Conservation (phyloP, 208 protist genomes). For the Trypanosoma avium region DNA sequence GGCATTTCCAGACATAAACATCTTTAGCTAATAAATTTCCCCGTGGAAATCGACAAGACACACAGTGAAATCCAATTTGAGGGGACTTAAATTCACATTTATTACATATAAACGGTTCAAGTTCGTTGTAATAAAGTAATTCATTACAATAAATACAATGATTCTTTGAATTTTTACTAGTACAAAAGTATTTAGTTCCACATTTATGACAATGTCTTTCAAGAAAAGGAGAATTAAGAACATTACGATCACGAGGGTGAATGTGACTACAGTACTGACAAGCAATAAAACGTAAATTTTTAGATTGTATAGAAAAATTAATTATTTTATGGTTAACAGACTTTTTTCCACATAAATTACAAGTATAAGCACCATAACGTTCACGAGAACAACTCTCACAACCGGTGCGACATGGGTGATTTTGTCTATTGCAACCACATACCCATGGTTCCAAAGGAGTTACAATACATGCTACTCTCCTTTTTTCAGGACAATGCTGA, state of each 20-base stretch:
- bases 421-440: conserved; percentile 62
- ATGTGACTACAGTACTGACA: conserved; percentile 49
- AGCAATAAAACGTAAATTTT: conserved; percentile 36
- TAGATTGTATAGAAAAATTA: conserved; percentile 1
- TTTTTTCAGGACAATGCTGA: conserved; percentile 40
- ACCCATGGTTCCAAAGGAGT: conserved; percentile 57
- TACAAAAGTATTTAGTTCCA: conserved; percentile 29
- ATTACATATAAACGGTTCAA: conserved; percentile 58
- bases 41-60: conserved; percentile 44
- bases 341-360: conserved; percentile 31
- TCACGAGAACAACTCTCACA: conserved; percentile 38
- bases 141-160: conserved; percentile 46
- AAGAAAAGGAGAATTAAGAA: conserved; percentile 49
- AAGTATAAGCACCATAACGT: conserved; percentile 41
- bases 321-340: conserved; percentile 4
- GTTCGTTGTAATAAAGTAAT: conserved; percentile 57
- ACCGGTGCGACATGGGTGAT: conserved; percentile 52
- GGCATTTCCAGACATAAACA: conserved; percentile 65
- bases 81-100: conserved; percentile 26
- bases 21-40: conserved; percentile 35
- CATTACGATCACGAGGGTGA: conserved; percentile 67
- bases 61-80: conserved; percentile 68
- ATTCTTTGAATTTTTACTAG: conserved; percentile 7
- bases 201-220: conserved; percentile 69
- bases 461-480: conserved; percentile 34